These are phyloP conservation scores for Cladosporium sp. DNA, from an alignment of 2,329 filamentous ascomycete genomes.

Conservation along the genomic window DNA sequence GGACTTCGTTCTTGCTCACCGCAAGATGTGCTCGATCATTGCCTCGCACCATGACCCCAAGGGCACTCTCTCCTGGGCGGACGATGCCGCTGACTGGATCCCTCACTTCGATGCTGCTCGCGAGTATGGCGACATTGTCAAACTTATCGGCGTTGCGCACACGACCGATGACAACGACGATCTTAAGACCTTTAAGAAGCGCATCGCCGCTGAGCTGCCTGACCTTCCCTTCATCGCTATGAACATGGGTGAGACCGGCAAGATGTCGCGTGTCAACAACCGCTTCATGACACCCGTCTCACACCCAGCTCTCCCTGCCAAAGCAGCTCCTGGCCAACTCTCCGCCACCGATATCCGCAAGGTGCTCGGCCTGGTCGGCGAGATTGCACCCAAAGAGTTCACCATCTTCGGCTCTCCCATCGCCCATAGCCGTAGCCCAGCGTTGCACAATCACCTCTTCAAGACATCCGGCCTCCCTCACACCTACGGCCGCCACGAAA, in stretches of 20 bases:
- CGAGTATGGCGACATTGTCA: conserved; percentile 89
- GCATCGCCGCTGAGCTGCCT: conserved; percentile 71
- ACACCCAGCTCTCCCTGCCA: conserved; percentile 84
- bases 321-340: conserved; percentile 90
- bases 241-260: conserved; percentile 89
- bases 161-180: conserved; percentile 83
- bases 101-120: conserved; percentile 86
- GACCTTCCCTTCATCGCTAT: conserved; percentile 83
- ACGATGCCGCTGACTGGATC: conserved; percentile 77
- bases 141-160: conserved; percentile 81
- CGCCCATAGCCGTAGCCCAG: conserved; percentile 77
- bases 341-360: conserved; percentile 85
- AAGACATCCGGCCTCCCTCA: conserved; percentile 76
- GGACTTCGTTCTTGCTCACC: conserved; percentile 51
- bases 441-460: conserved; percentile 88
- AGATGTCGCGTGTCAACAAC: conserved; percentile 88
- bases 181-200: conserved; percentile 76
- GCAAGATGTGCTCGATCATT: conserved; percentile 79
- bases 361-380: conserved; percentile 75
- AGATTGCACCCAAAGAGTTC: conserved; percentile 74
- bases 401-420: conserved; percentile 89
- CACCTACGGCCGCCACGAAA: conserved; percentile 75
- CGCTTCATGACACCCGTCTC: conserved; percentile 92
- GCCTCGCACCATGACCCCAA: conserved; percentile 92
- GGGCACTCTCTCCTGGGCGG: conserved; percentile 79